These are phyloP conservation scores for Fusarium sp. DNA, from an alignment of 2,329 filamentous ascomycete species.

Conservation along the genomic window DNA sequence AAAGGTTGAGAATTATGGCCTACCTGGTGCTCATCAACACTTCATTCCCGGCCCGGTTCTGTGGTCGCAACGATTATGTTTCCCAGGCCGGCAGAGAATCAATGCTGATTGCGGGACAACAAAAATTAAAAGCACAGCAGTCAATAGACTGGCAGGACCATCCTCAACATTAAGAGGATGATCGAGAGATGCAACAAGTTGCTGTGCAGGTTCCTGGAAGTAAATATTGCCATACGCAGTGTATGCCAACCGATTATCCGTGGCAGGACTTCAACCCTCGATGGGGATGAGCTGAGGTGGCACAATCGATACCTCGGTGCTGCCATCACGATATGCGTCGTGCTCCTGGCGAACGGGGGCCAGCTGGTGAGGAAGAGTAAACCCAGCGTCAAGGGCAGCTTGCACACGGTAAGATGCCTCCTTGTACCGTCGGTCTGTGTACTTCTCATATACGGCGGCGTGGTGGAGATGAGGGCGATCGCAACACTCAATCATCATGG, in stretches of 20 bases:
- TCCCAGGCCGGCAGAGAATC: slow-evolving; percentile 18
- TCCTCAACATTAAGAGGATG: not conserved
- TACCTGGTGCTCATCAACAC: slow-evolving; percentile 9
- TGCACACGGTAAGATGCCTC: slow-evolving; percentile 83
- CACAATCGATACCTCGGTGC: slow-evolving; percentile 42
- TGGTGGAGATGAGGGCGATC: slow-evolving; percentile 84
- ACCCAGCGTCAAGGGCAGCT: slow-evolving; percentile 72
- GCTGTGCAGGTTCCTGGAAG: slow-evolving; percentile 19
- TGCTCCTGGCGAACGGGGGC: slow-evolving; percentile 51
- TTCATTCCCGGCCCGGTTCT: slow-evolving; percentile 32
- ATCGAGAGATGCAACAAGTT: slow-evolving; percentile 18
- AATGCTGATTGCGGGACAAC: slow-evolving; percentile 17
- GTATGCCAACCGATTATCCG: not conserved
- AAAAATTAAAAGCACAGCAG: slow-evolving; percentile 15
- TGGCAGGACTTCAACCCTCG: slow-evolving; percentile 41
- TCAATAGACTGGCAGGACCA: slow-evolving; percentile 6
- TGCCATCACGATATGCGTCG: slow-evolving; percentile 32
- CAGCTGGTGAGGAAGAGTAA: slow-evolving; percentile 56
- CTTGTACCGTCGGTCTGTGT: slow-evolving; percentile 87
- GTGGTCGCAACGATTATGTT: not conserved
- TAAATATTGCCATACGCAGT: slow-evolving; percentile 5
- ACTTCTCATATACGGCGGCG: slow-evolving; percentile 89
- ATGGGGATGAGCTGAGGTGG: slow-evolving; percentile 47
- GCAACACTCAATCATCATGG: slow-evolving; percentile 87
- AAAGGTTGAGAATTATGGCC: slow-evolving; percentile 10